These are phyloP conservation scores for Mucor ambiguus DNA, from an alignment of 371 early-diverging fungal genomes.

Conservation along the genomic window DNA sequence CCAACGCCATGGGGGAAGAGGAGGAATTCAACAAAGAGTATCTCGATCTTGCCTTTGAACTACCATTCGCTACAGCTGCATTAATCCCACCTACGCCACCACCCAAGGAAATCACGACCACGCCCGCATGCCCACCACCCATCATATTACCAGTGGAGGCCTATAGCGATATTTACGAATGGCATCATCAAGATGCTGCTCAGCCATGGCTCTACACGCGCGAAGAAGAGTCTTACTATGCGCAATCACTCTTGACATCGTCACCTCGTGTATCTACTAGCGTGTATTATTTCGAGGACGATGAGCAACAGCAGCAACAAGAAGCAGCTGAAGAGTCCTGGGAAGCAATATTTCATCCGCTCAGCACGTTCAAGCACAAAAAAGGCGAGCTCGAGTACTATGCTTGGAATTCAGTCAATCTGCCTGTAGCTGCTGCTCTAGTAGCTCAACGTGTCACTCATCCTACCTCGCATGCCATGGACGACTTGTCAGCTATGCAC, in stretches of 20 bases:
- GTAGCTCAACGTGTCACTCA: slow-evolving; percentile 12
- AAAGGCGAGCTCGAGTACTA: slow-evolving; percentile 19
- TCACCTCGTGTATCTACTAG: background rate
- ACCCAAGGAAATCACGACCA: background rate
- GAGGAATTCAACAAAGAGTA: background rate
- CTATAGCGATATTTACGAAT: background rate
- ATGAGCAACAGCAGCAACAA: background rate
- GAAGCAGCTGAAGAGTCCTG: slow-evolving; percentile 10
- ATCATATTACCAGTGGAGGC: background rate
- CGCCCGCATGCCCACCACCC: slow-evolving; percentile 2
- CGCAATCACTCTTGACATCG: background rate
- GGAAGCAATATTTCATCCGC: slow-evolving; percentile 25
- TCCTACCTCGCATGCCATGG: background rate
- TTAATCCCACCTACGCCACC: background rate
- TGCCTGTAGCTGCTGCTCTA: slow-evolving; percentile 11
- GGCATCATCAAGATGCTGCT: background rate
- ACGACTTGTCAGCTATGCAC: background rate
- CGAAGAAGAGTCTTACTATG: background rate
- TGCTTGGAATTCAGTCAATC: slow-evolving; percentile 10
- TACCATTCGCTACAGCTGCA: slow-evolving; percentile 5
- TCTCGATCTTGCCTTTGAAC: background rate
- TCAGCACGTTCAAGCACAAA: slow-evolving; percentile 23
- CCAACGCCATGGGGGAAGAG: background rate
- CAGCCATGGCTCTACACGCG: background rate
- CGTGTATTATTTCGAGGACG: background rate